A percentile compares a stretch with the other conserved stretches of the same genome.
Conservation (phyloP, 2,329 filamentous ascomycete species). For the Cladosporium colombiae region DNA sequence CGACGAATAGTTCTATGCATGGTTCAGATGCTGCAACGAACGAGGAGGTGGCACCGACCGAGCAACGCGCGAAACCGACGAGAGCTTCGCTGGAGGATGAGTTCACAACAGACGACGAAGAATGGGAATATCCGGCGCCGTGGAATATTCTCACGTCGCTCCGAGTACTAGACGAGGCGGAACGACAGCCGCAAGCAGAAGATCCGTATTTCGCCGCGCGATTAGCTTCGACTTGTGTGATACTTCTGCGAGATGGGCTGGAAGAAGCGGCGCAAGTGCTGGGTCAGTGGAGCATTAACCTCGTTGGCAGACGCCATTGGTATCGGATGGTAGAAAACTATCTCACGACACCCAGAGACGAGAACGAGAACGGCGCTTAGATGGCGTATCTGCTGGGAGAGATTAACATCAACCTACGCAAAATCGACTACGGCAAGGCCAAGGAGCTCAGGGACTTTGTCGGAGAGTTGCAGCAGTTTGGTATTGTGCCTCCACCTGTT, state of each 20-base stretch:
- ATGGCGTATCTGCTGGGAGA: slow-evolving; percentile 4
- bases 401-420: background rate
- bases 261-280: background rate
- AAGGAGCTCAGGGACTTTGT: slow-evolving; percentile 6
- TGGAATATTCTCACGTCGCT: background rate
- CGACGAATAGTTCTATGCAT: background rate
- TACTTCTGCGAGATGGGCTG: background rate
- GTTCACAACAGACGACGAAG: background rate
- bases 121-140: background rate
- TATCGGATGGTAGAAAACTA: background rate
- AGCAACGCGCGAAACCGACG: background rate
- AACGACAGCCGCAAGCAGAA: background rate
- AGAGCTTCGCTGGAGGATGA: background rate
- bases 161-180: background rate
- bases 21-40: background rate
- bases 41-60: background rate
- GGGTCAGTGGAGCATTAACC: slow-evolving; percentile 11
- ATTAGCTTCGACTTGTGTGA: background rate
- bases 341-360: background rate
- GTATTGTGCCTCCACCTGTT: background rate
- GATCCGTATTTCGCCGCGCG: slow-evolving; percentile 7
- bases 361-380: background rate
- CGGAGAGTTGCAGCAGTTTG: background rate
- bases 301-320: slow-evolving; percentile 5
- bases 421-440: background rate